Conservation (phyloP, 2,329 filamentous ascomycete genomes). For the Fusarium begoniae region DNA sequence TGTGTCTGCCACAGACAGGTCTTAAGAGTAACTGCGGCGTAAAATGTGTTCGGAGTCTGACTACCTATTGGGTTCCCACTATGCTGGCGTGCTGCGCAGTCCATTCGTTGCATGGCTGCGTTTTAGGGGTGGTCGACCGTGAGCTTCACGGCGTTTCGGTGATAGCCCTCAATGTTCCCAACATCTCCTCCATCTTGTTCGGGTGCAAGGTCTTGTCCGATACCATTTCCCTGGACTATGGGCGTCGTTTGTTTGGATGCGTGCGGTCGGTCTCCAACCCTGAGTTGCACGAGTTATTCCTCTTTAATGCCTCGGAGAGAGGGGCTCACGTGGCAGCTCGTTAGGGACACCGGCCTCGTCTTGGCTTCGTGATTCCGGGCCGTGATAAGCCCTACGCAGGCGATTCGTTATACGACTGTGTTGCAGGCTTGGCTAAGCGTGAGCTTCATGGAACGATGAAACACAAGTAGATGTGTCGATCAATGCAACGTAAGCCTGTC, state of each 20-base stretch:
- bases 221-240: background rate
- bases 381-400: too few species aligned
- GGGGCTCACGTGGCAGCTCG: rapidly evolving
- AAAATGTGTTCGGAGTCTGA: background rate
- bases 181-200: too few species aligned
- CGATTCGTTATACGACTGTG: too few species aligned
- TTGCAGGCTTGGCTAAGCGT: too few species aligned
- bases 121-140: background rate
- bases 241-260: background rate
- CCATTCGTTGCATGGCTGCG: background rate
- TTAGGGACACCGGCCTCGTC: background rate
- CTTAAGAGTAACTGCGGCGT: background rate
- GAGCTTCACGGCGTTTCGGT: background rate
- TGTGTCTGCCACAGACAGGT: background rate
- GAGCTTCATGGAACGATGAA: background rate
- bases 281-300: background rate
- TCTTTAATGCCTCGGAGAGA: background rate
- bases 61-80: background rate
- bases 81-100: background rate
- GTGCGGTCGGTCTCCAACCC: background rate
- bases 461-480: background rate
- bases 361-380: too few species aligned
- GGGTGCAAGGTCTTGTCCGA: too few species aligned
- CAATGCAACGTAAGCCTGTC: too few species aligned
- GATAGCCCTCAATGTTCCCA: too few species aligned